Percentiles rank a stretch among this genome's conserved stretches.
phyloP scores from a whole-genome alignment of 306 rosid species.

The Ceratonia siliqua region DNA sequence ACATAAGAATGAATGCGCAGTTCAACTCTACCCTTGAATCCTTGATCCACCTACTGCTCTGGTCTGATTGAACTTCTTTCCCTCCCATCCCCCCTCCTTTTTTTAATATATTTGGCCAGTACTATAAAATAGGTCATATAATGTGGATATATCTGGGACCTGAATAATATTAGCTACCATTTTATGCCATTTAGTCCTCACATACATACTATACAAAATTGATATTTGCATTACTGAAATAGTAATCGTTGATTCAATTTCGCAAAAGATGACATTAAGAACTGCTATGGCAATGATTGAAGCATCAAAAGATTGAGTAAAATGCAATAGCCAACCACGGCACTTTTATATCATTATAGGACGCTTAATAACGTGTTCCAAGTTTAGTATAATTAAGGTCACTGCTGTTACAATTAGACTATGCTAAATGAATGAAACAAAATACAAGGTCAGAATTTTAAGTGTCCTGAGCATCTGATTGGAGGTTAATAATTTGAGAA shows the following conservation, averaged over 20 bases:
- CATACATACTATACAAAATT: background rate
- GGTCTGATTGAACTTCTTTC: background rate
- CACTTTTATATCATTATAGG: background rate
- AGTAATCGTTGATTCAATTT: background rate
- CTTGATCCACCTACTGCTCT: background rate
- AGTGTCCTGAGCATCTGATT: conserved; percentile 61
- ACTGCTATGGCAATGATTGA: conserved; percentile 4
- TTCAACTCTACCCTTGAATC: conserved; percentile 12
- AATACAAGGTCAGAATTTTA: conserved; percentile 36
- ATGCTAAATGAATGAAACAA: conserved; percentile 30
- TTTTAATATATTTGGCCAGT: conserved; percentile 3
- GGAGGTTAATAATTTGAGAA: conserved; percentile 75
- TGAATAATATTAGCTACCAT: conserved; percentile 1
- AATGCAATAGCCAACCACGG: conserved; percentile 37
- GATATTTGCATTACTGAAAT: conserved; percentile 3
- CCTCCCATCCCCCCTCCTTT: background rate
- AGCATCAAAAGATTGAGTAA: conserved; percentile 19
- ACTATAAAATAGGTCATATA: background rate
- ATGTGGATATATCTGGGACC: conserved; percentile 23
- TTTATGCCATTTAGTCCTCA: conserved; percentile 20
- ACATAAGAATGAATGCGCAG: background rate
- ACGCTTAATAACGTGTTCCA: conserved; percentile 14
- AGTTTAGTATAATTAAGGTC: conserved; percentile 25
- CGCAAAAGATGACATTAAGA: background rate
- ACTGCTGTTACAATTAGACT: conserved; percentile 31